These are phyloP conservation scores for Salvia hispanica DNA, from an alignment of 257 asterid genomes.

Conservation along the genomic window DNA sequence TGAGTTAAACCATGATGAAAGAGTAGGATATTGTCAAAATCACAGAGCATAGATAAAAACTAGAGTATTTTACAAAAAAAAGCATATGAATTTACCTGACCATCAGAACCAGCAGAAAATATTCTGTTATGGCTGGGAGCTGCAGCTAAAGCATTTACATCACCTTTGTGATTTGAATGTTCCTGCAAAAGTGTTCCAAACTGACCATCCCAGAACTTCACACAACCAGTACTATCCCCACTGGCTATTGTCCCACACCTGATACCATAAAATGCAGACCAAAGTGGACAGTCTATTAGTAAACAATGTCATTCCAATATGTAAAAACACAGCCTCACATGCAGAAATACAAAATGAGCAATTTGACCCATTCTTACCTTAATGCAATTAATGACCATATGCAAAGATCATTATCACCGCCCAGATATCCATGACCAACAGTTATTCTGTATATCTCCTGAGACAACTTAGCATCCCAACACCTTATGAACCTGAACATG, in stretches of 20 bases:
- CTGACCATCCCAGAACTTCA: conserved; percentile 90
- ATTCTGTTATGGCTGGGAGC: conserved; percentile 85
- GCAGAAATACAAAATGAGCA: conserved; percentile 17
- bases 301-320: background rate
- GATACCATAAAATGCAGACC: conserved; percentile 31
- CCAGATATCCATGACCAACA: conserved; percentile 76
- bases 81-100: conserved; percentile 62
- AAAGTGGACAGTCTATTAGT: background rate
- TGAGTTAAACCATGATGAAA: background rate
- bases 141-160: conserved; percentile 85
- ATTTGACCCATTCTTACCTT: conserved; percentile 50
- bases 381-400: conserved; percentile 84
- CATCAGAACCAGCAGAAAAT: conserved; percentile 95
- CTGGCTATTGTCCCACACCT: conserved; percentile 86
- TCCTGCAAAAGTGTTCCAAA: conserved; percentile 88
- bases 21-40: background rate
- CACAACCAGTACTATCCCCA: conserved; percentile 89
- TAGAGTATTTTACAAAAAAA: no score
- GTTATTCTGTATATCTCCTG: conserved; percentile 81
- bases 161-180: conserved; percentile 87
- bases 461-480: conserved; percentile 74
- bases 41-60: background rate
- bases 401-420: conserved; percentile 72
- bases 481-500: conserved; percentile 66
- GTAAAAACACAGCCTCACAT: conserved; percentile 4